These are phyloP conservation scores for Lentinula novae-zelandiae DNA, from an alignment of 1,284 basidiomycete species.

Conservation along the genomic window DNA sequence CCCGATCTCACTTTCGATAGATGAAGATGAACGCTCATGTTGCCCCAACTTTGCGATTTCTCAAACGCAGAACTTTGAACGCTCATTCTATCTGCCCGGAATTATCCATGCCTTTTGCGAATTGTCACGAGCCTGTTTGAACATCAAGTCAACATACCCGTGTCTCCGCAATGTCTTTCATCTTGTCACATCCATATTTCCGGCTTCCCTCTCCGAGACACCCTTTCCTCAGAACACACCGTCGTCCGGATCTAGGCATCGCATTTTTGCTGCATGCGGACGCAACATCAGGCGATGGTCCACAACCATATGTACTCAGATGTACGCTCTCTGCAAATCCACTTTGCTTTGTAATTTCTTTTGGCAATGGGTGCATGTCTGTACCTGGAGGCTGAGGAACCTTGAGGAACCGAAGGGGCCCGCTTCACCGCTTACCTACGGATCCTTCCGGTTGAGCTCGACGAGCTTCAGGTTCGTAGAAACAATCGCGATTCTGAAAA, in stretches of 20 bases:
- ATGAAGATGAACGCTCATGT: too few species aligned
- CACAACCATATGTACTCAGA: neutral
- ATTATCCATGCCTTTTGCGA: neutral
- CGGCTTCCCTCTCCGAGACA: neutral
- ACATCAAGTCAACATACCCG: neutral
- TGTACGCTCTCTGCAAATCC: neutral
- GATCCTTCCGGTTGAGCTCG: neutral
- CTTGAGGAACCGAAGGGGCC: neutral
- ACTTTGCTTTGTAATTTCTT: neutral
- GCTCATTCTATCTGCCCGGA: too few species aligned
- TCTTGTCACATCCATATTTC: neutral
- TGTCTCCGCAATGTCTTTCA: too few species aligned
- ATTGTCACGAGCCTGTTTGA: neutral
- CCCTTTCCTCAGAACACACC: neutral
- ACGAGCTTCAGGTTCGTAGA: neutral
- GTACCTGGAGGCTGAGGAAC: neutral
- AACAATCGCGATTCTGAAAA: neutral
- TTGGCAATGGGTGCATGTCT: neutral
- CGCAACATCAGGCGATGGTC: neutral
- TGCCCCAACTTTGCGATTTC: too few species aligned
- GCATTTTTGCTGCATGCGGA: neutral
- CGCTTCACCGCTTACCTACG: neutral
- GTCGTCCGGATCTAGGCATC: neutral
- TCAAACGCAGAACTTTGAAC: too few species aligned
- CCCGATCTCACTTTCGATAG: too few species aligned